Base-by-base conservation (phyloP, 129 eudicot genomes). In the Centrapalus pauciflorus region DNA sequence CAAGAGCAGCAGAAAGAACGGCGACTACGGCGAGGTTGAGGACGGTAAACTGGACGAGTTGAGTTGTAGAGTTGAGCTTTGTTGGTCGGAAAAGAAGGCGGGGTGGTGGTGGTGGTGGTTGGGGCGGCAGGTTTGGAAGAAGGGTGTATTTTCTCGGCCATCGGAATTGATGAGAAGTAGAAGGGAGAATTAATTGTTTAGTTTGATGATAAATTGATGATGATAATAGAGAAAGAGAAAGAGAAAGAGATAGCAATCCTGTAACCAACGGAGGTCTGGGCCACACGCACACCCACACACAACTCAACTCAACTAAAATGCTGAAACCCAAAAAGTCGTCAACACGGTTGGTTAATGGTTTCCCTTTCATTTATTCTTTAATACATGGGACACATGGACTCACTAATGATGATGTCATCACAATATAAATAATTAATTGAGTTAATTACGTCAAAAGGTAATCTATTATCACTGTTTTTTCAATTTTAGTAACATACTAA, bases 21-120 rank as follows among this genome's bases (percentile, higher is more conserved):
- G 14, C 88, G 79, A 71, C 58, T 79, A 7, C 93, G 83, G 7
- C 84, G 84, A 1, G 90, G 83, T 26, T 61, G 73, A 9, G 91
- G 94, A 35, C 90, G 94, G 84, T 83, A 85, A 37, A 79, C 61
- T 2, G 96, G 90, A 9, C 93, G 89, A 4, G 79, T 51, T 51
- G 80, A 35, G 76, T 82, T 88, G 85, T 85, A 80, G 71, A 78
- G 83, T 21, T 83, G 93, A 20, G 90, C 75, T 61, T 85, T 89
- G 81, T 56, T 81, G 12, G 86, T 67, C 2, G 96, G 94, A 34
- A 84, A 79, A 0, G 83, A 14, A 1, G 76, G 78, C n/a, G n/a
- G n/a, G 27, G 56, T 34, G 54, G 55, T 6, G 12, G 71, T 5
- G 77, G 85, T 40, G 61, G 83, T 7, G 25, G 65, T 38, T n/a